These are phyloP conservation scores for Rubia peregrina DNA, from an alignment of 305 asterid genomes.

Conservation along the genomic window DNA sequence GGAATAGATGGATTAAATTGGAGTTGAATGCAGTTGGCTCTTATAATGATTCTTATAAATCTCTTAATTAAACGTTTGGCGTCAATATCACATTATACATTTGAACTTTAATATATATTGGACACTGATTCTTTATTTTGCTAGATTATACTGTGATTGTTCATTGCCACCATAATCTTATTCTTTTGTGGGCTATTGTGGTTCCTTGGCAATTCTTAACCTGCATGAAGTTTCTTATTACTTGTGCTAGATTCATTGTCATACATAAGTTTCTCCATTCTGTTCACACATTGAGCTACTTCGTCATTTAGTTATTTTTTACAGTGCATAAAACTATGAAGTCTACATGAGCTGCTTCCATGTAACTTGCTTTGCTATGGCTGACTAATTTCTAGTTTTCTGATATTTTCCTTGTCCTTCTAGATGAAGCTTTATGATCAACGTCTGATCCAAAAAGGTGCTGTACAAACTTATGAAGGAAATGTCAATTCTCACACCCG, in stretches of 20 bases:
- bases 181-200: neutral
- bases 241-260: neutral
- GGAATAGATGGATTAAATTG: neutral
- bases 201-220: neutral
- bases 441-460: slow-evolving; percentile 60
- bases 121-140: neutral
- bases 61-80: neutral
- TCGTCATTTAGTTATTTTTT: neutral
- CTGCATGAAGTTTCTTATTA: neutral
- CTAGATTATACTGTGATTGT: neutral
- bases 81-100: neutral
- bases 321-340: neutral
- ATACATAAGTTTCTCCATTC: neutral
- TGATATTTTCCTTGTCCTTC: slow-evolving; percentile 7
- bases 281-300: neutral
- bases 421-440: slow-evolving; percentile 86
- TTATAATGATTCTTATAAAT: neutral
- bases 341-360: neutral
- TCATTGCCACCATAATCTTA: neutral
- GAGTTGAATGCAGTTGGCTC: neutral
- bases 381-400: neutral
- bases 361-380: neutral
- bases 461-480: slow-evolving; percentile 81
- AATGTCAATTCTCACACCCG: slow-evolving; percentile 71
- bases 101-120: neutral